phyloP scores from a whole-genome alignment of 176 grass and related monocot species.

The Carex parvula region DNA sequence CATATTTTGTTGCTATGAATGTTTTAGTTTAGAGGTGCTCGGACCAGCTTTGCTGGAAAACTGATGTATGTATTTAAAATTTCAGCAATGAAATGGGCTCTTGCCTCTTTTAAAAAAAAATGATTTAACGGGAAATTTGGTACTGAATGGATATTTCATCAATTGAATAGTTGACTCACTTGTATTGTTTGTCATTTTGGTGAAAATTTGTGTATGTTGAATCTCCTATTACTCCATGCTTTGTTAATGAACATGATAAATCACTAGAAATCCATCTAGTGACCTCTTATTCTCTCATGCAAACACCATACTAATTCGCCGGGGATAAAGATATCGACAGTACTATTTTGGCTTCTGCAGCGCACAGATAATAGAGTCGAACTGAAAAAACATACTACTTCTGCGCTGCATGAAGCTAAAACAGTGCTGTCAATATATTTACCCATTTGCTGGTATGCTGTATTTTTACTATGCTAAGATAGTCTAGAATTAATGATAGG shows the following conservation, averaged over 20 bases:
- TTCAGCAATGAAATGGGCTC: too few species aligned
- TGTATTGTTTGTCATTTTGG: neutral
- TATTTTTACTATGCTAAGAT: neutral
- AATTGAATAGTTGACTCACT: neutral
- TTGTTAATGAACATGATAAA: neutral
- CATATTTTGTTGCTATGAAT: too few species aligned
- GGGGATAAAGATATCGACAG: too few species aligned
- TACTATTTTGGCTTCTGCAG: too few species aligned
- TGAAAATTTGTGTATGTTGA: neutral
- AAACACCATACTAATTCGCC: neutral
- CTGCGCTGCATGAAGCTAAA: too few species aligned
- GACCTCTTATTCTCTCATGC: neutral
- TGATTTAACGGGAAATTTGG: neutral
- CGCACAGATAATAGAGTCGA: too few species aligned
- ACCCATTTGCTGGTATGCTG: neutral
- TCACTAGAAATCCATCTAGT: neutral
- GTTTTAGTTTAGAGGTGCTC: too few species aligned
- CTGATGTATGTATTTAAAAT: too few species aligned
- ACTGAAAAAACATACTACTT: too few species aligned
- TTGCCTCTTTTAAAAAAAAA: too few species aligned
- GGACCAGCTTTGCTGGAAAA: too few species aligned
- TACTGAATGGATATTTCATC: neutral
- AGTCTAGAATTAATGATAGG: neutral
- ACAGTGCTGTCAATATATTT: too few species aligned
- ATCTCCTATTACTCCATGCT: neutral